Base-by-base conservation (phyloP, 2,329 filamentous ascomycete species). In the Blumeria hordei region DNA sequence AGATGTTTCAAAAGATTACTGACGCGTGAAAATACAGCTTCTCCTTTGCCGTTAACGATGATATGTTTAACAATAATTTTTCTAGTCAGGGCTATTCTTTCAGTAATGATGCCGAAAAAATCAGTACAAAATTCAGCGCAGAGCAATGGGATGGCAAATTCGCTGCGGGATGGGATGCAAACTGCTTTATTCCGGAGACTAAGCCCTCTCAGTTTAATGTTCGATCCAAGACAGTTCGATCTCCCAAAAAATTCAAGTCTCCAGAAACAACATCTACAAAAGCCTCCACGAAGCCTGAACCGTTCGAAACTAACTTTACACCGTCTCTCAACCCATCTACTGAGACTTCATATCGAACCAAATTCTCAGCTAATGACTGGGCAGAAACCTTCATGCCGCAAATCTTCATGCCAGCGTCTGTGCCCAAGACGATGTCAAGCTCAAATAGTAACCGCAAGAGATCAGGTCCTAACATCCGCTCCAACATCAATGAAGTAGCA, bases 51-150 rank as follows among this genome's bases (percentile, higher is more conserved):
- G 59, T 70, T 56, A 67, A 71, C 57, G 67, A 72, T 55, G 69
- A 72, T 43, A 67, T 67, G 0, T 70, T 71, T 54, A 60, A 62
- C 10, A 60, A 61, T 35, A 64, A 68, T 6, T 64, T 66, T 9
- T 62, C 68, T n/a, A 63, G 67, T 18, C 65, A 63, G 37, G 65
- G 68, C 21, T n/a, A 50, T 33, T n/a, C 37, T 44, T 76, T 78
- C 57, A 71, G 71, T 57, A 72, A 66, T 56, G 80, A 74, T 60
- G 68, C 73, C 18, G 76, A 81, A 56, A 76, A 74, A 54, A 81
- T 81, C 60, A 77, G 78, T 64, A 81, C 77, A 16, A 74, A 68
- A 41, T 81, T 81, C 64, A 72, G 71, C 18, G 68, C 73, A 3
- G 71, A 72, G 12, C 72, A 77, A 54, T 67, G 65, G 65, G 58